Evolutionary conservation across 2,329 filamentous ascomycete species (phyloP).

Genomic region (Periconia sp.): DNA sequence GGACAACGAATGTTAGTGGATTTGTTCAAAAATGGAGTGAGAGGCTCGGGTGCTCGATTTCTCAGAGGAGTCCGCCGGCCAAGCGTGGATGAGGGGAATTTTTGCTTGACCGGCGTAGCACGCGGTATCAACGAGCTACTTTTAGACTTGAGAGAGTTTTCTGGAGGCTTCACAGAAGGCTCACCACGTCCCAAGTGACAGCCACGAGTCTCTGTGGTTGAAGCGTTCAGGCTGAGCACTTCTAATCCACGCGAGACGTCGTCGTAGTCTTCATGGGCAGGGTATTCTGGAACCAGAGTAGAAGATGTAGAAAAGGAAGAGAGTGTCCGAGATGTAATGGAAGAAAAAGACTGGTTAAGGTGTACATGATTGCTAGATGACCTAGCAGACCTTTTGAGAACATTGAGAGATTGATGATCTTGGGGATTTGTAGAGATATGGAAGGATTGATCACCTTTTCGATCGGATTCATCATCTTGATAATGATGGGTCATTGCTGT

Average conservation of each 20-base stretch:
- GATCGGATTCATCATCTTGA: slow-evolving; percentile 43
- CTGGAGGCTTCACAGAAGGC: slow-evolving; percentile 28
- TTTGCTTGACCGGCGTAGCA: slow-evolving; percentile 22
- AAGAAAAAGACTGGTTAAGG: slow-evolving; percentile 14
- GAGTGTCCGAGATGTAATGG: slow-evolving; percentile 19
- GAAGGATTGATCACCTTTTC: slow-evolving; percentile 49
- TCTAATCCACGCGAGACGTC: slow-evolving; percentile 25
- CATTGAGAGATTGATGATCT: slow-evolving; percentile 27
- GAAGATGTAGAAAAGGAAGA: slow-evolving; percentile 25
- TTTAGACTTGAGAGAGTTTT: slow-evolving; percentile 25
- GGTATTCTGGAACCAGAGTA: slow-evolving; percentile 28
- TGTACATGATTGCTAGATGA: slow-evolving; percentile 17
- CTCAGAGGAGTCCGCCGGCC: slow-evolving; percentile 17
- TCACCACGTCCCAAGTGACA: slow-evolving; percentile 29
- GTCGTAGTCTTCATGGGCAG: slow-evolving; percentile 32
- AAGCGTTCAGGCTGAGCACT: slow-evolving; percentile 27
- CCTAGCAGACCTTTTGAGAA: slow-evolving; percentile 28
- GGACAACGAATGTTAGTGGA: slow-evolving; percentile 69
- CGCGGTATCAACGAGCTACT: slow-evolving; percentile 25
- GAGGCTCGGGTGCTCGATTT: slow-evolving; percentile 29
- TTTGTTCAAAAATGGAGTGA: slow-evolving; percentile 66
- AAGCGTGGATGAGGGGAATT: slow-evolving; percentile 17
- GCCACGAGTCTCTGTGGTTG: slow-evolving; percentile 17
- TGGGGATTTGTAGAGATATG: slow-evolving; percentile 42
- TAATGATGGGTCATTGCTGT: slow-evolving; percentile 47